Evolutionary conservation across 148 eudicot genomes (phyloP).

Genomic region (Arbutus unedo): DNA sequence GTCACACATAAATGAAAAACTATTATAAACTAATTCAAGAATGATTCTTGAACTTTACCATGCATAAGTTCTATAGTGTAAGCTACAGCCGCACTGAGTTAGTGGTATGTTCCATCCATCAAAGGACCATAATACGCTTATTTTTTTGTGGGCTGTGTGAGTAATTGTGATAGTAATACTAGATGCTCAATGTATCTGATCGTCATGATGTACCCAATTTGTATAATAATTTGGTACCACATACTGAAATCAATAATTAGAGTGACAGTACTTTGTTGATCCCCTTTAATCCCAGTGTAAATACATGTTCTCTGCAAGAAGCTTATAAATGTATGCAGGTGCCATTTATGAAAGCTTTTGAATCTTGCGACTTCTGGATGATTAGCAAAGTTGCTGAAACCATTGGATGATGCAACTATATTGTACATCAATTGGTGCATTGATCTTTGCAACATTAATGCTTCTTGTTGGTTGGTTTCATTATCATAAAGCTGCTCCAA

Average conservation of each 20-base stretch:
- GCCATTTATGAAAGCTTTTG: neutral
- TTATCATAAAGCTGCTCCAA: too few relatives aligned
- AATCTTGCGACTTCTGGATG: neutral
- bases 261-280: neutral
- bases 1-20: neutral
- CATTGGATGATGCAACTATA: neutral
- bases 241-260: neutral
- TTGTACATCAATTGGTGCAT: too few relatives aligned
- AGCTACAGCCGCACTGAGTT: neutral
- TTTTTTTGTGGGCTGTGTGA: neutral
- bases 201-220: neutral
- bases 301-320: neutral
- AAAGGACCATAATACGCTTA: neutral
- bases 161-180: neutral
- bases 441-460: neutral
- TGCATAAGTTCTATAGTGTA: neutral
- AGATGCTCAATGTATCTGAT: neutral
- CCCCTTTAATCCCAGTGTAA: neutral
- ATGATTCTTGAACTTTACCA: constrained; percentile 6
- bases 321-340: neutral
- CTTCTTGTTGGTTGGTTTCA: too few relatives aligned
- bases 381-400: neutral
- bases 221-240: neutral
- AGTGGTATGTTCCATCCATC: neutral
- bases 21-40: neutral